These are phyloP conservation scores for Chlamydomonas sphaeroides DNA, from an alignment of 139 green algal genomes.

Conservation along the genomic window DNA sequence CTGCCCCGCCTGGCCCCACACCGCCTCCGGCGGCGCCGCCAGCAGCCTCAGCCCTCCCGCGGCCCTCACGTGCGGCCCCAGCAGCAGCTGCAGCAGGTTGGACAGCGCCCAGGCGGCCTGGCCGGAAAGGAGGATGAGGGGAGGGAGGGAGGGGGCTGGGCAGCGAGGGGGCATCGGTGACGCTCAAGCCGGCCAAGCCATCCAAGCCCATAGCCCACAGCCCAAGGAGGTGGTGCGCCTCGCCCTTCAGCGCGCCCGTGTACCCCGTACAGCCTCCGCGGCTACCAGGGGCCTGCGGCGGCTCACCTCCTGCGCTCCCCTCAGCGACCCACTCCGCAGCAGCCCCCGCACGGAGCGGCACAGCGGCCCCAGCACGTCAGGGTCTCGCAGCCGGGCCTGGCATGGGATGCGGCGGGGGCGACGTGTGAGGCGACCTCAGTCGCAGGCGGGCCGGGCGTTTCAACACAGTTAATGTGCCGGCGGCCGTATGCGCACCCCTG, in stretches of 20 bases:
- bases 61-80: constrained; percentile 7
- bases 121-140: background rate
- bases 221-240: no score
- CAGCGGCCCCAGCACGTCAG: constrained; percentile 10
- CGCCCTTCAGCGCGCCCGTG: no score
- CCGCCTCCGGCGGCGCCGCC: background rate
- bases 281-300: no score
- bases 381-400: constrained; percentile 45
- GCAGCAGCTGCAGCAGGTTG: constrained; percentile 53
- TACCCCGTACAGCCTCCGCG: no score
- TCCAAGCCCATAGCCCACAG: no score
- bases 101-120: constrained; percentile 40
- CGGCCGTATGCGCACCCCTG: no score
- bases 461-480: no score
- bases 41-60: background rate
- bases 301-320: background rate
- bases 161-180: background rate
- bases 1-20: background rate
- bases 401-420: no score
- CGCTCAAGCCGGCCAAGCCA: no score
- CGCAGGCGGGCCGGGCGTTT: no score
- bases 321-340: background rate
- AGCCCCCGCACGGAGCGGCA: constrained; percentile 22
- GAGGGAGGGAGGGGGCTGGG: background rate
- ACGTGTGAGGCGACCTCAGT: no score